Evolutionary conservation across 768 basidiomycete species (phyloP).

Genomic region (Vararia minispora): DNA sequence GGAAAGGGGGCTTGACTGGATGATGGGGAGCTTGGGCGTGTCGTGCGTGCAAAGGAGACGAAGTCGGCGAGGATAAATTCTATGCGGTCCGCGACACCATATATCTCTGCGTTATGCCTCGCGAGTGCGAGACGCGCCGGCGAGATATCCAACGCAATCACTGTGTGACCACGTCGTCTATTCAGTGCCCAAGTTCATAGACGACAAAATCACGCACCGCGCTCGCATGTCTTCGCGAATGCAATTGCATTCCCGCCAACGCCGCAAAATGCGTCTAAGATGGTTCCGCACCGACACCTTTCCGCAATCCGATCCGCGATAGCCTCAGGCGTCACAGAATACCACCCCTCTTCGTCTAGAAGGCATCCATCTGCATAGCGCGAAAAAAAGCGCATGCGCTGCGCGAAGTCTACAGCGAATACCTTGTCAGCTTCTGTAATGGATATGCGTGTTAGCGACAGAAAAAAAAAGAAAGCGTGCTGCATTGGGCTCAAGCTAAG

Average conservation of each 20-base stretch:
- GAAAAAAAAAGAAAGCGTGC: background rate
- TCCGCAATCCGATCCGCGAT: slow-evolving; percentile 93
- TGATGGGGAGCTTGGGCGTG: slow-evolving; percentile 18
- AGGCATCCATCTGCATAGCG: slow-evolving; percentile 73
- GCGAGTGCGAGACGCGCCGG: slow-evolving; percentile 81
- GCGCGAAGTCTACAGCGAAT: slow-evolving; percentile 92
- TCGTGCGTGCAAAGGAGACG: slow-evolving; percentile 61
- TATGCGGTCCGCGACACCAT: slow-evolving; percentile 90
- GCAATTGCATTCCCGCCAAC: slow-evolving; percentile 97
- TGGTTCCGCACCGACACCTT: slow-evolving; percentile 72
- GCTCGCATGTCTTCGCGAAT: slow-evolving; percentile 91
- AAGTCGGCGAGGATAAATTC: slow-evolving; percentile 90
- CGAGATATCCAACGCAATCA: slow-evolving; percentile 88
- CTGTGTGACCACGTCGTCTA: slow-evolving; percentile 28
- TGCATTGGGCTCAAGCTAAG: too few relatives aligned
- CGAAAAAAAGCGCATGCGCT: slow-evolving; percentile 75
- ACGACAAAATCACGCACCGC: slow-evolving; percentile 44
- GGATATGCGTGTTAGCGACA: background rate
- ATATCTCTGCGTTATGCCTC: slow-evolving; percentile 85
- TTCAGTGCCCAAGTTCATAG: background rate
- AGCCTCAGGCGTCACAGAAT: slow-evolving; percentile 87
- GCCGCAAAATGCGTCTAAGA: slow-evolving; percentile 94
- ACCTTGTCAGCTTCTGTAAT: too few relatives aligned
- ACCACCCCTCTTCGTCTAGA: slow-evolving; percentile 96
- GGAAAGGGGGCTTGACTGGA: slow-evolving; percentile 3